These are phyloP conservation scores for Cystodermella granulosa DNA, from an alignment of 1,284 basidiomycete species.

Conservation along the genomic window DNA sequence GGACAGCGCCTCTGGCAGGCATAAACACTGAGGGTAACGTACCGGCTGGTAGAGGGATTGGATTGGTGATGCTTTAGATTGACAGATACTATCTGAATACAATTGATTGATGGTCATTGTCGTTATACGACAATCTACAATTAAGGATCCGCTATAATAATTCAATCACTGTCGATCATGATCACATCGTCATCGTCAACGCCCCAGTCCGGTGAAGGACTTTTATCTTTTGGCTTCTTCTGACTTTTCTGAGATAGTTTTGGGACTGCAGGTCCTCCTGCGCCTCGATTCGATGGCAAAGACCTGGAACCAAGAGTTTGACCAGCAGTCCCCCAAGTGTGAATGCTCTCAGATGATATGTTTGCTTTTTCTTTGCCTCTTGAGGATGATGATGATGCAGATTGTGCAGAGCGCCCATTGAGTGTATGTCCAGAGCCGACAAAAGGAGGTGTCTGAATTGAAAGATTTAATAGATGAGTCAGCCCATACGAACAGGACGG, in stretches of 20 bases:
- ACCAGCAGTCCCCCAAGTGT: conserved; percentile 54
- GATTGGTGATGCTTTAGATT: conserved; percentile 69
- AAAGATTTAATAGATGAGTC: conserved; percentile 8
- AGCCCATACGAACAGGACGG: conserved; percentile 1
- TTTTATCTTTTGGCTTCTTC: conserved; percentile 42
- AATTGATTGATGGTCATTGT: background rate
- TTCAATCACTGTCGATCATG: conserved; percentile 67
- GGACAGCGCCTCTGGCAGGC: conserved; percentile 74
- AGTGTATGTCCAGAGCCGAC: conserved; percentile 52
- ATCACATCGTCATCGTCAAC: conserved; percentile 73
- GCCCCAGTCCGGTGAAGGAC: conserved; percentile 71
- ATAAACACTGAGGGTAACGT: conserved; percentile 48
- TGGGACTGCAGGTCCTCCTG: conserved; percentile 51
- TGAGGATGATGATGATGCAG: conserved; percentile 27
- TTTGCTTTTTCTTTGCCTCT: conserved; percentile 55
- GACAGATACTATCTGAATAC: background rate
- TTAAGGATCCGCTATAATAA: no score
- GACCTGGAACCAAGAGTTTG: conserved; percentile 49
- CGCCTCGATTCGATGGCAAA: conserved; percentile 43
- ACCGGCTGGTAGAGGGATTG: conserved; percentile 65
- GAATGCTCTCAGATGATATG: conserved; percentile 20
- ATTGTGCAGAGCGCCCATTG: conserved; percentile 41
- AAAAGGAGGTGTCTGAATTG: conserved; percentile 41
- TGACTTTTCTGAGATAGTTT: conserved; percentile 39
- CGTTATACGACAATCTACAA: no score